Conservation (phyloP, 768 basidiomycete species). For the Suillus variegatus region DNA sequence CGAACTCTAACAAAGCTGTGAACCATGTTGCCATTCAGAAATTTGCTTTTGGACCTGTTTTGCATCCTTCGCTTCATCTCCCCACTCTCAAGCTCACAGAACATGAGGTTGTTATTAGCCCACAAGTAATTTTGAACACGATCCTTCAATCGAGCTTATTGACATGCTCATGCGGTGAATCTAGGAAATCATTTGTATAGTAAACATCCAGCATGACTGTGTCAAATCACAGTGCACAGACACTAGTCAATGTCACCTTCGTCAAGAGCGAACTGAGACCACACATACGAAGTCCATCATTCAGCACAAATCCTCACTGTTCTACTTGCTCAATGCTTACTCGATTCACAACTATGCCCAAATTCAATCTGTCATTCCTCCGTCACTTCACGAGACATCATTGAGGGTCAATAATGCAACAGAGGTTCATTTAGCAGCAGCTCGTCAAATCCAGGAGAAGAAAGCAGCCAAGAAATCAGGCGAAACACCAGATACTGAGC, state of each 20-base stretch:
- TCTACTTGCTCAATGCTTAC: neutral
- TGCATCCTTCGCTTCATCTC: slow-evolving; percentile 2
- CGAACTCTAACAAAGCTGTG: neutral
- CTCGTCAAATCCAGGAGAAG: neutral
- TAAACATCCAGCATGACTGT: slow-evolving; percentile 9
- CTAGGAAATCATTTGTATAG: neutral
- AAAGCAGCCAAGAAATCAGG: neutral
- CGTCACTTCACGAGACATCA: neutral
- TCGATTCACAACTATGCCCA: slow-evolving; percentile 8
- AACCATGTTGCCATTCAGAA: neutral
- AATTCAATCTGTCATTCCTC: slow-evolving; percentile 8
- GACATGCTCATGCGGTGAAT: neutral
- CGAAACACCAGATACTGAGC: neutral
- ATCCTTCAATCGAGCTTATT: neutral
- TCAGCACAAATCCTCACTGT: neutral
- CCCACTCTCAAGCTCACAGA: slow-evolving; percentile 1
- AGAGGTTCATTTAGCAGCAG: neutral
- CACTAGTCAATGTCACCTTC: neutral
- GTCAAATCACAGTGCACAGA: neutral
- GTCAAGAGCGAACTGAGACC: neutral
- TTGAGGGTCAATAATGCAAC: neutral
- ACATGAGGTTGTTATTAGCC: slow-evolving; percentile 1
- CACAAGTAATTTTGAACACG: slow-evolving; percentile 2
- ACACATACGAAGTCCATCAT: neutral
- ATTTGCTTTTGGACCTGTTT: neutral